Evolutionary conservation across 108 stramenopile species (phyloP).

Genomic region (Schizochytrium sp.): DNA sequence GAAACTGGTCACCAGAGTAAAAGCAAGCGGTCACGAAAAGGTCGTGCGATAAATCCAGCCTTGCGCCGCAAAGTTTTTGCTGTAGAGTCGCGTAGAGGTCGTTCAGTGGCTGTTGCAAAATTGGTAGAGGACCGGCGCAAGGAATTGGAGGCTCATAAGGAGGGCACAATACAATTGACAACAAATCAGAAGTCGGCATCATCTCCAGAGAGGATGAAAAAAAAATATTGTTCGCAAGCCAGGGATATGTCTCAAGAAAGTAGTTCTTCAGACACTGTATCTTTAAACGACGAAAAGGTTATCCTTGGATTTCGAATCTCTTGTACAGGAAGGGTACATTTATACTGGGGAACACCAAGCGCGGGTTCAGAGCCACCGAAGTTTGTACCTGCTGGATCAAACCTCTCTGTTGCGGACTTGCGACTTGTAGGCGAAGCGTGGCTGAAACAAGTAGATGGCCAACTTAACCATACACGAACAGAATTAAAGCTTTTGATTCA

Average conservation of each 20-base stretch:
- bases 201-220: background rate
- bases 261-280: background rate
- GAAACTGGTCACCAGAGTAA: background rate
- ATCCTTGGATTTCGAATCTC: slow-evolving; percentile 1
- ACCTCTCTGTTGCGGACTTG: slow-evolving; percentile 6
- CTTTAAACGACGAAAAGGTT: background rate
- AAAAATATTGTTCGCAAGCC: background rate
- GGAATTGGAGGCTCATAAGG: background rate
- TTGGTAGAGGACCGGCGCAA: background rate
- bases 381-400: background rate
- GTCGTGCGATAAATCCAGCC: background rate
- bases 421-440: background rate
- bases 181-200: background rate
- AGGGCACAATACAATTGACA: background rate
- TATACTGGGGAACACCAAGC: background rate
- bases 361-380: background rate
- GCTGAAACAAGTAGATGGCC: background rate
- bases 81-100: background rate
- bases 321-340: background rate
- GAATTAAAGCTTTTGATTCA: background rate
- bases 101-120: background rate
- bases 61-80: background rate
- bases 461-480: background rate
- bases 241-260: slow-evolving; percentile 1
- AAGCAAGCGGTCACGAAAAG: background rate